A percentile compares a stretch with the other conserved stretches of the same genome.
These are phyloP conservation scores for Thelonectria rubi DNA, from an alignment of 2,329 filamentous ascomycete genomes.

Conservation along the genomic window DNA sequence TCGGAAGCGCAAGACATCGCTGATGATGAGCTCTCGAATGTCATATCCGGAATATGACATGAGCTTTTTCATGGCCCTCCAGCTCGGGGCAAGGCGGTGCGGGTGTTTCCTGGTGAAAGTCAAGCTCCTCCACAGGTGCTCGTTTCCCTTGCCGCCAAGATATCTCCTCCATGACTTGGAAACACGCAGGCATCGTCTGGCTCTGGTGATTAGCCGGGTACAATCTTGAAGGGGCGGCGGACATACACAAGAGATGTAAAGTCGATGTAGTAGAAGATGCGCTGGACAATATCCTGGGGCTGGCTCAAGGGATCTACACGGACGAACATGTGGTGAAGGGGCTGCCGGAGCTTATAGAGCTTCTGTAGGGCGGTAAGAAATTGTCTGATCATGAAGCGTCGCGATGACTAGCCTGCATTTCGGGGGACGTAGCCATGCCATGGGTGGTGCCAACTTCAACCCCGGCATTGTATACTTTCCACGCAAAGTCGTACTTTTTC, in stretches of 20 bases:
- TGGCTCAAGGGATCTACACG: conserved; percentile 49
- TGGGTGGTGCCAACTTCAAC: conserved; percentile 46
- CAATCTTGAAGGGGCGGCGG: neutral
- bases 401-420: conserved; percentile 45
- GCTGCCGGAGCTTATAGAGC: conserved; percentile 47
- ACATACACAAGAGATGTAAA: conserved; percentile 45
- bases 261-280: conserved; percentile 49
- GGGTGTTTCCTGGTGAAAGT: conserved; percentile 39
- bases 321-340: conserved; percentile 46
- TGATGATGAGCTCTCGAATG: conserved; percentile 43
- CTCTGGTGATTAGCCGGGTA: neutral
- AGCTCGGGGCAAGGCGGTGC: conserved; percentile 36
- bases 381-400: neutral
- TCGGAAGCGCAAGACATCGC: conserved; percentile 38
- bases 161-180: conserved; percentile 46
- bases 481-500: conserved; percentile 51
- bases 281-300: conserved; percentile 49
- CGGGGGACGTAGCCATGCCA: conserved; percentile 41
- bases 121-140: conserved; percentile 46
- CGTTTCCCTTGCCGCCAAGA: conserved; percentile 43
- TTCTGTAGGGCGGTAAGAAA: conserved; percentile 41
- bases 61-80: conserved; percentile 41
- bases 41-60: conserved; percentile 46
- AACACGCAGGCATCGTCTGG: conserved; percentile 46
- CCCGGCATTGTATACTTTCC: conserved; percentile 52